phyloP scores from a whole-genome alignment of 768 basidiomycete species.

The Lactarius indigo region DNA sequence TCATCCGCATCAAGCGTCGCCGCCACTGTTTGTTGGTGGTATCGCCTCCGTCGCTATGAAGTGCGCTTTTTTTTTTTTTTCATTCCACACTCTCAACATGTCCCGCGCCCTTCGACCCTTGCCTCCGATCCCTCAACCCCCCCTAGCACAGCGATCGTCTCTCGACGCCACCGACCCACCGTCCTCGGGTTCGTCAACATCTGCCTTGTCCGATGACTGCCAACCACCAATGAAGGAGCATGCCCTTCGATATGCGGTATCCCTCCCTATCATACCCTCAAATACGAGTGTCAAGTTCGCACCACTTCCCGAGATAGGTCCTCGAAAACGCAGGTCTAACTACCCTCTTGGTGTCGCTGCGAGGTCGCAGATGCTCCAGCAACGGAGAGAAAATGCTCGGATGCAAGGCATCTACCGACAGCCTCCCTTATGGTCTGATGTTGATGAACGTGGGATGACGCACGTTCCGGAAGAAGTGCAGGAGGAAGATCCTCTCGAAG shows the following conservation, averaged over 20 bases:
- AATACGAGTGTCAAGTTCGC: slow-evolving; percentile 34
- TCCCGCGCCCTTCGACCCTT: neutral
- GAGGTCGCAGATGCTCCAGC: slow-evolving; percentile 35
- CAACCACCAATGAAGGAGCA: neutral
- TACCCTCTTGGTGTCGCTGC: slow-evolving; percentile 37
- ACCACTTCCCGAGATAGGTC: slow-evolving; percentile 34
- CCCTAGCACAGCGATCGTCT: neutral
- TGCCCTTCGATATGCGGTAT: slow-evolving; percentile 11
- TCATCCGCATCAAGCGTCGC: neutral
- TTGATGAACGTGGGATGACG: slow-evolving; percentile 3
- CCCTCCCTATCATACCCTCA: slow-evolving; percentile 25
- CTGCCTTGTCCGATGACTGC: slow-evolving; percentile 9
- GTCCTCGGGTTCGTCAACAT: slow-evolving; percentile 16
- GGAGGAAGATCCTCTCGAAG: slow-evolving; percentile 22
- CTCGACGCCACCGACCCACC: slow-evolving; percentile 6
- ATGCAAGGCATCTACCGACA: neutral
- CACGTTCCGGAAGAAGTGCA: slow-evolving; percentile 3
- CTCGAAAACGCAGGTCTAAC: slow-evolving; percentile 31
- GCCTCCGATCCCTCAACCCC: neutral
- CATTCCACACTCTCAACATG: slow-evolving; percentile 4
- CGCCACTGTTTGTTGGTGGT: neutral
- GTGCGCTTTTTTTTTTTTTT: neutral
- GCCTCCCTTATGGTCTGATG: slow-evolving; percentile 11
- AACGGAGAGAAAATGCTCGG: slow-evolving; percentile 23
- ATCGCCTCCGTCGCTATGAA: neutral